phyloP scores from a whole-genome alignment of 257 asterid species.

The Asclepias syriaca region DNA sequence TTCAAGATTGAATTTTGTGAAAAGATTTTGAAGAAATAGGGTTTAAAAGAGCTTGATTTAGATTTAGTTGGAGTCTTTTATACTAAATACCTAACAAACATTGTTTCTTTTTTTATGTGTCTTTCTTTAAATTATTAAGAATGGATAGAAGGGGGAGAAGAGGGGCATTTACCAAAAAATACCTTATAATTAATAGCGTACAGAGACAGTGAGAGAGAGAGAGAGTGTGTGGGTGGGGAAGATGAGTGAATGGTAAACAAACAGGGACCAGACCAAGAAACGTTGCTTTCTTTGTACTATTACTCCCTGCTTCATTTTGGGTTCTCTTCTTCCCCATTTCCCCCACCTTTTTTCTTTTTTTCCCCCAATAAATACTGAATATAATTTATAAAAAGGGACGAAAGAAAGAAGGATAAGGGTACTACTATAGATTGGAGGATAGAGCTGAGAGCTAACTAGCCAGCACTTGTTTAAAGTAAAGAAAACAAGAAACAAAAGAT shows the following conservation, averaged over 20 bases:
- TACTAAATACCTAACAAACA: too few species aligned
- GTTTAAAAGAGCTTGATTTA: too few species aligned
- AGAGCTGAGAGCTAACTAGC: background rate
- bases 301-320: conserved; percentile 13
- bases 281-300: conserved; percentile 32
- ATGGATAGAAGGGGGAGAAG: background rate
- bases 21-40: too few species aligned
- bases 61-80: too few species aligned
- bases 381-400: conserved; percentile 24
- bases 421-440: background rate
- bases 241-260: conserved; percentile 7
- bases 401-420: conserved; percentile 19
- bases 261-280: conserved; percentile 33
- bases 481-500: conserved; percentile 14
- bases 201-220: background rate
- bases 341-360: too few species aligned
- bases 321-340: background rate
- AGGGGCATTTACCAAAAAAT: conserved; percentile 3
- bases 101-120: too few species aligned
- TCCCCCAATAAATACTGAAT: too few species aligned
- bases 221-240: background rate
- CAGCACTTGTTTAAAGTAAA: background rate
- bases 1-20: too few species aligned
- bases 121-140: background rate
- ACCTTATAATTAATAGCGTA: conserved; percentile 7